Evolutionary conservation across 2,329 filamentous ascomycete species (phyloP).

Genomic region (Rhinocladiella similis): DNA sequence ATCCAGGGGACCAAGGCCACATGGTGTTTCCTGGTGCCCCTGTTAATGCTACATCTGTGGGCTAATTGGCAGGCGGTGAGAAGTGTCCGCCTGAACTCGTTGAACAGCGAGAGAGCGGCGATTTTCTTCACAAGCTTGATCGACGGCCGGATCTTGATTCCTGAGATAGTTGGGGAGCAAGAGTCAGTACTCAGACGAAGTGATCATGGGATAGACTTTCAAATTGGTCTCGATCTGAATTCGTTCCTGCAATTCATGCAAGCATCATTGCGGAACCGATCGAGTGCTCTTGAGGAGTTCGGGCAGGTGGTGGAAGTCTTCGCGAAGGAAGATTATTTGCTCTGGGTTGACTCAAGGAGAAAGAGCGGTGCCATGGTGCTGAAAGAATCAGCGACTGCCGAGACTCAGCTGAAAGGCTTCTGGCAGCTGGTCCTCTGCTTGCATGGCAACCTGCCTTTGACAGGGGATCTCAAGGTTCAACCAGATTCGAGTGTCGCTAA

Average conservation of each 20-base stretch:
- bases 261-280: neutral
- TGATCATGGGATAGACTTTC: neutral
- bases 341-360: slow-evolving; percentile 54
- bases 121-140: slow-evolving; percentile 59
- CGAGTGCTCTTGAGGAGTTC: neutral
- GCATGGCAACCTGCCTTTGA: neutral
- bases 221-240: slow-evolving; percentile 15
- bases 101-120: slow-evolving; percentile 84
- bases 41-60: slow-evolving; percentile 74
- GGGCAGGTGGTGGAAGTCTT: slow-evolving; percentile 47
- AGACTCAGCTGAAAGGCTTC: slow-evolving; percentile 62
- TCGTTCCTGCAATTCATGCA: slow-evolving; percentile 13
- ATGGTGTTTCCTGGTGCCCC: slow-evolving; percentile 68
- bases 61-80: slow-evolving; percentile 87
- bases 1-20: slow-evolving; percentile 72
- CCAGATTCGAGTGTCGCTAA: neutral
- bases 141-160: slow-evolving; percentile 26
- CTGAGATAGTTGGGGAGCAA: slow-evolving; percentile 18
- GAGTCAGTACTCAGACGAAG: slow-evolving; percentile 14
- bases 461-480: neutral
- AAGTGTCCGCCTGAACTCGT: slow-evolving; percentile 75
- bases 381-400: slow-evolving; percentile 56
- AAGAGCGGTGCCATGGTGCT: slow-evolving; percentile 60
- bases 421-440: slow-evolving; percentile 49
- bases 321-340: slow-evolving; percentile 57